Conservation (phyloP, 2,329 filamentous ascomycete species). For the Onygenales sp. region DNA sequence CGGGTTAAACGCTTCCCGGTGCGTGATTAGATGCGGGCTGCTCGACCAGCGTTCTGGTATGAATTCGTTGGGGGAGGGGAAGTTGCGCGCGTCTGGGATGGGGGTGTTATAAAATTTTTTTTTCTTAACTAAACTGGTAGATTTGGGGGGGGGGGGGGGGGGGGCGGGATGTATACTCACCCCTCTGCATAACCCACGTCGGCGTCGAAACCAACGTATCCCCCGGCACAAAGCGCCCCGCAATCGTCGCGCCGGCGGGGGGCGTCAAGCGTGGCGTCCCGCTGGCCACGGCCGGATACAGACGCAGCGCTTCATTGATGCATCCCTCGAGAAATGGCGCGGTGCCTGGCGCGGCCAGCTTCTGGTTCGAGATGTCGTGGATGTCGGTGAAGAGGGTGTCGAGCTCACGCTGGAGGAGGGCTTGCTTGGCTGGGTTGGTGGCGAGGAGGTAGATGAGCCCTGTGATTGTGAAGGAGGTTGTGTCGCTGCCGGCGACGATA, state of each 20-base stretch:
- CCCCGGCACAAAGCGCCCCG: slow-evolving; percentile 22
- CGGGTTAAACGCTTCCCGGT: slow-evolving; percentile 19
- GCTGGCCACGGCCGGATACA: slow-evolving; percentile 23
- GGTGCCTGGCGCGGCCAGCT: background rate
- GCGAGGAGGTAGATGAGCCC: slow-evolving; percentile 23
- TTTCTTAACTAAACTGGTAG: too few relatives aligned
- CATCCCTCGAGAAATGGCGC: slow-evolving; percentile 5
- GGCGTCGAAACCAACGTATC: slow-evolving; percentile 15
- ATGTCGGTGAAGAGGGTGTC: slow-evolving; percentile 17
- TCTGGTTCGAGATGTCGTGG: slow-evolving; percentile 7
- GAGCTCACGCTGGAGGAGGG: slow-evolving; percentile 21
- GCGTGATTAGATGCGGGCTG: slow-evolving; percentile 11
- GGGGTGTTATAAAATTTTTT: background rate
- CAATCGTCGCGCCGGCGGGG: slow-evolving; percentile 19
- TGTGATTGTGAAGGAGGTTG: slow-evolving; percentile 22
- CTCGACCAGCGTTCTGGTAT: slow-evolving; percentile 24
- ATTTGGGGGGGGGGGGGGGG: background rate
- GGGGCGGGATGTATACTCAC: slow-evolving; percentile 1
- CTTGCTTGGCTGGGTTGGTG: slow-evolving; percentile 18
- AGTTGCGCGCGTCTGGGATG: slow-evolving; percentile 6
- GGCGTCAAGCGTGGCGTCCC: slow-evolving; percentile 27
- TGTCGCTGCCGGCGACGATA: slow-evolving; percentile 22
- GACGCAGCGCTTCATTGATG: slow-evolving; percentile 21
- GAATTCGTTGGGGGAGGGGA: slow-evolving; percentile 15
- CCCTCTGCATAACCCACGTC: slow-evolving; percentile 14